Evolutionary conservation across 1,139 yeast genomes (phyloP), one percentile per base, ranked within the genome.

Genomic region (Kodamaea sp.): DNA sequence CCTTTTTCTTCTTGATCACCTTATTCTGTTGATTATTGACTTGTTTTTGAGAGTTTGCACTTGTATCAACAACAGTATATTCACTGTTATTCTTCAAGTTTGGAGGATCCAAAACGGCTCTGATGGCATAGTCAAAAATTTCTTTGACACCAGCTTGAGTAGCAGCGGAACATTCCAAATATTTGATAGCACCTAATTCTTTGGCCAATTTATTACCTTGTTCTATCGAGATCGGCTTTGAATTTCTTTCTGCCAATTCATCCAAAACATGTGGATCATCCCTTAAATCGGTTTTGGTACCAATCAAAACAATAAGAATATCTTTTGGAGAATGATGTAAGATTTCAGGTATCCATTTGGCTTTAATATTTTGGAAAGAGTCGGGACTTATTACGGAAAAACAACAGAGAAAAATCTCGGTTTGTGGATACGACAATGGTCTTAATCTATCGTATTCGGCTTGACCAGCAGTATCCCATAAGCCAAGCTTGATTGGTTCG

Each of bases 401-500:
- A 63, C 97, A 89, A 47, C 88, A 79, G 44, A 89, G 66, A 57
- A 89, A 89, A 32, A 89, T 84, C 53, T 88, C 96, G 0, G 97
- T 88, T 55, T 89, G 96, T 2, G 96, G 96, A 57, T 89, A 89
- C 12, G 95, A 84, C 47, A 89, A 70, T 5, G 97, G 97, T 63
- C 97, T 76, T 57, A 89, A 73, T 47, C 96, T 73, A 61, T 89
- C 96, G 62, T 89, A 89, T 60, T 89, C 97, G 55, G 86, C 85
- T 63, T 89, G 97, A 24, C 97, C 97, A 7, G 97, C 97, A n/a
- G 97, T 89, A 74, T 89, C 97, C 96, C 96, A 89, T 38, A 89
- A 73, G 22, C 95, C 95, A 37, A 89, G 70, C 54, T 85, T 85
- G 52, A 86, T 82, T 39, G 84, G 84, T 53, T 82, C 88, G 32